Base-by-base conservation (phyloP, 176 grass and related monocot genomes). In the Juncus inflexus region DNA sequence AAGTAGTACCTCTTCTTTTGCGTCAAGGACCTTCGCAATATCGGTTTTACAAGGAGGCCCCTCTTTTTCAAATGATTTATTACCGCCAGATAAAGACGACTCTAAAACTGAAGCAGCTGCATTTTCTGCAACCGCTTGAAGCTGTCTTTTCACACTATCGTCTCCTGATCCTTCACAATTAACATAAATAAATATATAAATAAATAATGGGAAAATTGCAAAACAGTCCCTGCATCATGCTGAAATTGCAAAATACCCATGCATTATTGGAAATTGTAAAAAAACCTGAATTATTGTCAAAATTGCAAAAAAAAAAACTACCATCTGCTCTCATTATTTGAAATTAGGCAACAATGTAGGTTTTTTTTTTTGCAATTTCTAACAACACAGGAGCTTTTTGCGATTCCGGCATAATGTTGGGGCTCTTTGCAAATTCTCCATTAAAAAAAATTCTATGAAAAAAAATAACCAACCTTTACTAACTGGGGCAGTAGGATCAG, bases 41-140 rank as follows among this genome's bases (percentile, higher is more conserved):
- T 67, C 57, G 52, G 49, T 45, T 77, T 77, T 65, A 50, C 54
- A 54, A 13, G 66, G 63, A 59, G 58, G 73, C 7, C 60, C 38
- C 49, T 81, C 35, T 58, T 70, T 59, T 37, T 77, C 65, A 61
- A 43, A n/a, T 36, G 40, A 42, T 37, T 51, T 62, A 70, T 58
- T n/a, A 37, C 40, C 86, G 47, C 86, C 60, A 78, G 83, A 56
- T 41, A 63, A 64, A 67, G 83, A 68, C 37, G 83, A 76, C 76
- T 83, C 86, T 74, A 91, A 79, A 83, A 83, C 84, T 45, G 77
- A 84, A 66, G 84, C 87, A 77, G 87, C 91, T 60, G 88, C 87
- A 70, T 60, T 84, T 79, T 96, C 87, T 66, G 91, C 91, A 56
- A 96, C 87, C 80, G 70, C 84, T 83, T 96, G 91, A 67, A 91